Conservation (phyloP, 2,329 filamentous ascomycete species). For the Chrysoporthe cubensis region DNA sequence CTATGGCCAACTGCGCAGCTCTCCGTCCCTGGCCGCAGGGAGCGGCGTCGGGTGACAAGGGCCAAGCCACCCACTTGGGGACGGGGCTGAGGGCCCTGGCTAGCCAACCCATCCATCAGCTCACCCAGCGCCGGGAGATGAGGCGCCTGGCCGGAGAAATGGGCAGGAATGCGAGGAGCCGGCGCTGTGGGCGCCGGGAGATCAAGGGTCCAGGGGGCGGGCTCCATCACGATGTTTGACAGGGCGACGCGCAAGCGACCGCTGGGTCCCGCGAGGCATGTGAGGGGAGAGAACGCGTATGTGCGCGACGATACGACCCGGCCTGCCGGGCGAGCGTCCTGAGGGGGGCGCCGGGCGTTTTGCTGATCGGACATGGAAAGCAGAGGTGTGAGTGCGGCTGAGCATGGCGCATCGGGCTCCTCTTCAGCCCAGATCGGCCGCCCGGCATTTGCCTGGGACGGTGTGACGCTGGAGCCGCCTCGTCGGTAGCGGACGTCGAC, state of each 20-base stretch:
- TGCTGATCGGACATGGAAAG: background rate
- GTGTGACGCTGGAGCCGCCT: background rate
- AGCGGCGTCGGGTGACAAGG: constrained; percentile 7
- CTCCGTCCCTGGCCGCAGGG: constrained; percentile 2
- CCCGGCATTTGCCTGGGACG: background rate
- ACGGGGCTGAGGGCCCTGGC: constrained; percentile 15
- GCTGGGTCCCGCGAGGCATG: background rate
- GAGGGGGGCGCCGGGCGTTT: background rate
- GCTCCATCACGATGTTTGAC: constrained; percentile 24
- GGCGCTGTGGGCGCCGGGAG: constrained; percentile 23
- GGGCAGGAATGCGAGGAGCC: background rate
- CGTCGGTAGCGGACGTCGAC: background rate
- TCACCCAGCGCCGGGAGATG: constrained; percentile 11
- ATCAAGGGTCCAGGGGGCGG: constrained; percentile 23
- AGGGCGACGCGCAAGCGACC: constrained; percentile 23
- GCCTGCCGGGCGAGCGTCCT: background rate
- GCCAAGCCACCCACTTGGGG: constrained; percentile 18
- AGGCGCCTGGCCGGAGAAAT: constrained; percentile 1
- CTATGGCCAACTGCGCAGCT: constrained; percentile 6
- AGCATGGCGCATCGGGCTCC: constrained; percentile 2
- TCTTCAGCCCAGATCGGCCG: background rate
- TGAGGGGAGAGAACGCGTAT: background rate
- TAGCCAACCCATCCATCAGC: constrained; percentile 11
- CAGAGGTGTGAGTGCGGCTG: background rate
- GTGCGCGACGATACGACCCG: background rate